phyloP scores from a whole-genome alignment of 495 filamentous ascomycete genomes.

The Hyaloscypha variabilis region DNA sequence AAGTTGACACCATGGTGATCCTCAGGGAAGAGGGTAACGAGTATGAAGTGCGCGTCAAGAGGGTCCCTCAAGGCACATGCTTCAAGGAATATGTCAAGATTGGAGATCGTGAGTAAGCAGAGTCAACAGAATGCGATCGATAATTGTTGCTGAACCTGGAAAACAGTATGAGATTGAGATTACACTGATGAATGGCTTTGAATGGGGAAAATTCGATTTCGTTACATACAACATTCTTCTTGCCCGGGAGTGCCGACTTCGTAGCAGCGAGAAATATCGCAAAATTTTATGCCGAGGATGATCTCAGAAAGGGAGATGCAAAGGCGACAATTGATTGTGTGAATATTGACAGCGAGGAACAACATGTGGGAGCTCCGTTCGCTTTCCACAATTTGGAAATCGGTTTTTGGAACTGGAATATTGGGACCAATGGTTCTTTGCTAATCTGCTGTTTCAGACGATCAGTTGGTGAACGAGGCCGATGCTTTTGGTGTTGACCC shows the following conservation, averaged over 20 bases:
- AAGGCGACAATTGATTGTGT: too few species aligned
- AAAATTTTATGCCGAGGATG: too few species aligned
- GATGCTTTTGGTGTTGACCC: background rate
- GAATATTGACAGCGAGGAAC: too few species aligned
- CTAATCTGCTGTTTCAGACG: background rate
- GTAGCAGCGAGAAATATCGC: too few species aligned
- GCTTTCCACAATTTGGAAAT: too few species aligned
- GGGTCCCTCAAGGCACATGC: background rate
- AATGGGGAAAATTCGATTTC: background rate
- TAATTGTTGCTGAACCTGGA: background rate
- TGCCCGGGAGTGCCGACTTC: too few species aligned
- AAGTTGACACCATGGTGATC: background rate
- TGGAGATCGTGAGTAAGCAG: background rate
- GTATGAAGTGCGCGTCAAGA: background rate
- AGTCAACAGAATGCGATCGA: background rate
- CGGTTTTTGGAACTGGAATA: too few species aligned
- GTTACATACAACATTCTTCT: too few species aligned
- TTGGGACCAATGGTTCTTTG: too few species aligned
- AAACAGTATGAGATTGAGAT: background rate
- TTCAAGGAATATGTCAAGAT: slow-evolving; percentile 8
- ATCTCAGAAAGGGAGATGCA: too few species aligned
- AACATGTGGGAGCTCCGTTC: too few species aligned
- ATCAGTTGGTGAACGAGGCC: background rate
- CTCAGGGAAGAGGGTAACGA: background rate
- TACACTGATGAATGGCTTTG: background rate